Evolutionary conservation across 139 green algal genomes (phyloP), one percentile per base, ranked within the genome.

Genomic region (Volvox africanus): DNA sequence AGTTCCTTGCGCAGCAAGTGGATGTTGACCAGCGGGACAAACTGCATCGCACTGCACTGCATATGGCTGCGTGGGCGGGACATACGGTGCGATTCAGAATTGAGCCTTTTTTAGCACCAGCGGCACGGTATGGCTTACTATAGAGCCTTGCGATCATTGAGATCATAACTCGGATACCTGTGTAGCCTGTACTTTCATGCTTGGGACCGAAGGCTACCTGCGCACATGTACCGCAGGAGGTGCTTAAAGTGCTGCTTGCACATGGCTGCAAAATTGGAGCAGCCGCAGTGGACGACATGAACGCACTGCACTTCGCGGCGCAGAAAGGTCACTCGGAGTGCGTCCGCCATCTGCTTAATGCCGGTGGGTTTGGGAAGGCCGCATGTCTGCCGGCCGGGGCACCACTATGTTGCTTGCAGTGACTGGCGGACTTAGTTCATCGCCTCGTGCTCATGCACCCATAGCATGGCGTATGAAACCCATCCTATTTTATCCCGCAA

Each of bases 11-110:
- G 3, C 5, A 91, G 55, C 91, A 91, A 12, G 68, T 61, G 22
- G 76, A 95, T n/a, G 44, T 96, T 0, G 89, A 96, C 68, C 37
- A 65, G 0, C 75, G 86, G 20, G 95, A 97, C 88, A 94, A 94
- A 62, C 93, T 95, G 24, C 88, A 89, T 0, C 82, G 97, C 28
- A 98, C 95, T 1, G 79, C 97, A 17, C 93, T 98, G n/a, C 94
- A 97, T 55, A 50, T 98, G 30, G 95, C 96, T n/a, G 92, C 96
- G 0, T 98, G 96, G 96, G 93, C 96, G n/a, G 97, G 96, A 0
- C 93, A 97, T 2, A 90, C 88, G 81, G 93, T 95, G 61, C 17
- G 71, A 35, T 18, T 79, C 44, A 55, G 5, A 55, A 55, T 9
- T 55, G 44, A 9, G 44, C 9, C 44, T 55, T 55, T 55, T 55